Base-by-base conservation (phyloP, 2,329 filamentous ascomycete genomes). In the Phialophora macrospora region DNA sequence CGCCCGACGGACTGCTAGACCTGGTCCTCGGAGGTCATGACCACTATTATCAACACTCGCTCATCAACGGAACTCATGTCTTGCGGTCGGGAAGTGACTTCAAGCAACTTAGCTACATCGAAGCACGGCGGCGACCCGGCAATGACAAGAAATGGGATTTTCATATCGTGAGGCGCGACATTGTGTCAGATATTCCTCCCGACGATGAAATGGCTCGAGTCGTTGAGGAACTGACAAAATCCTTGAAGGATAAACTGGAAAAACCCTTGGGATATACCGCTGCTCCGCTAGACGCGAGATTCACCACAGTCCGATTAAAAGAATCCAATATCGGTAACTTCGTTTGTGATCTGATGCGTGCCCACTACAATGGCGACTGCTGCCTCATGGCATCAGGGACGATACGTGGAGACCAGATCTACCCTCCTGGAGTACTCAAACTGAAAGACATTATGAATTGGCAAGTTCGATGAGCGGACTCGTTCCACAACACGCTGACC, bases 261-360 rank as follows among this genome's bases (percentile, higher is more conserved):
- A 93, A 93, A 76, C 89, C 92, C 0, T 82, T 97, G 32, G 92
- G 93, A 2, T 96, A 91, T 79, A 96, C 92, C 0, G 87, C 89
- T 0, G 88, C 88, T 0, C 91, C 93, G 0, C 84, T 97, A 0
- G 93, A 97, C 75, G 91, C 90, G 1, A 88, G 93, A 1, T 97
- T 97, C 77, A 90, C 87, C 17, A 96, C 92, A 0, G 91, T 96
- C 0, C 84, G 93, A 11, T 81, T 86, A 22, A 83, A 81, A 54
- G 93, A 97, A 77, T 92, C 90, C 62, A 97, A 97, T 74, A 80
- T 96, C 14, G 92, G 90, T 1, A 97, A 97, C 77, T 96, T 96
- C 76, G 90, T 96, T 2, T 95, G 91, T 77, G 93, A 97, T 75
- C 84, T 97, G 26, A 96, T 97, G 92, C 86, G 92, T 7, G 87